phyloP scores from a whole-genome alignment of 192 early-diverging fungal genomes.

The Coemansia guatemalensis region DNA sequence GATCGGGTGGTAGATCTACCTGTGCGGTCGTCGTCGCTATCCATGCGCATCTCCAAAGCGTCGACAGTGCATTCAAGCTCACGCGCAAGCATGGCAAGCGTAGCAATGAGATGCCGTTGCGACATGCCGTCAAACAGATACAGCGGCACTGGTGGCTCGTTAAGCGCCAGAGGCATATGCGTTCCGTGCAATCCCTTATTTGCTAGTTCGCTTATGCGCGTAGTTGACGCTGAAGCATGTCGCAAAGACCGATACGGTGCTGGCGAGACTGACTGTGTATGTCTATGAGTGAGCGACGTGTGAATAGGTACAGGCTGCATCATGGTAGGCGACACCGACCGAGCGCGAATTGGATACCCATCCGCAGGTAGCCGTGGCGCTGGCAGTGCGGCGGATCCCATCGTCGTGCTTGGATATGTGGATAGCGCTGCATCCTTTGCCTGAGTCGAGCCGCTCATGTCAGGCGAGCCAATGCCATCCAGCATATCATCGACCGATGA shows the following conservation, averaged over 20 bases:
- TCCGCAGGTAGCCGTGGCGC: neutral
- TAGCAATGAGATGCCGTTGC: conserved; percentile 33
- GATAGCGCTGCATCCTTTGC: conserved; percentile 2
- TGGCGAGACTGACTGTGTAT: conserved; percentile 38
- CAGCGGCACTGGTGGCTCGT: conserved; percentile 47
- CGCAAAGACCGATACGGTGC: neutral
- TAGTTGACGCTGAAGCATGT: conserved; percentile 9
- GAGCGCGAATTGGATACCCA: conserved; percentile 12
- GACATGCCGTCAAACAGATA: conserved; percentile 50
- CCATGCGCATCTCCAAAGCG: conserved; percentile 26
- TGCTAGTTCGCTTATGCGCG: conserved; percentile 16
- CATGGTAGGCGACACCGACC: conserved; percentile 28
- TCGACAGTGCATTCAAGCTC: conserved; percentile 43
- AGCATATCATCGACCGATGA: conserved; percentile 14
- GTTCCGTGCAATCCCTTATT: conserved; percentile 16
- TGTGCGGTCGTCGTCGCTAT: neutral
- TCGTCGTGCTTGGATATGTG: conserved; percentile 3
- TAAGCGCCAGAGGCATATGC: conserved; percentile 30
- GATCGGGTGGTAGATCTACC: neutral
- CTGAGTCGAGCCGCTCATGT: neutral
- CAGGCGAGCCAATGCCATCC: neutral
- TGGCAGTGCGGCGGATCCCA: neutral
- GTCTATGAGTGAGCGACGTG: conserved; percentile 21
- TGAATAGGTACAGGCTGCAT: conserved; percentile 15
- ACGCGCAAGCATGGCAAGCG: conserved; percentile 45